Evolutionary conservation across 805 yeast genomes (phyloP).

Genomic region (Candida pseudoglaebosa): DNA sequence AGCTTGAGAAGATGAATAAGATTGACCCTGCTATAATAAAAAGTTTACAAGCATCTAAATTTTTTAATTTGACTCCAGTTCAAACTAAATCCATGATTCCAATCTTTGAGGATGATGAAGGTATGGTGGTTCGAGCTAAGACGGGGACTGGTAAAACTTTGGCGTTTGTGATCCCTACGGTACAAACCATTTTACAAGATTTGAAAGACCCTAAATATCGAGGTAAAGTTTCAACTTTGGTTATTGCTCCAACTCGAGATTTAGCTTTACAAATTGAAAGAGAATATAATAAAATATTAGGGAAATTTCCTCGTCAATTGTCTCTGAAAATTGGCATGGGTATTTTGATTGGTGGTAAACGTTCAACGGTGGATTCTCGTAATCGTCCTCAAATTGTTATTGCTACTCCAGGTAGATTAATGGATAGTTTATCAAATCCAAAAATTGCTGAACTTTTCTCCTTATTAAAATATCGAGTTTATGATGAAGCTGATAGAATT

Average conservation of each 20-base stretch:
- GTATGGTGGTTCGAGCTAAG: constrained; percentile 83
- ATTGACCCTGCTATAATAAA: constrained; percentile 15
- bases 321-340: constrained; percentile 29
- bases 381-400: constrained; percentile 61
- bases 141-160: constrained; percentile 96
- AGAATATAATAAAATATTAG: constrained; percentile 50
- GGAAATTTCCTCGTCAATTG: constrained; percentile 16
- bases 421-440: constrained; percentile 52
- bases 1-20: constrained; percentile 5
- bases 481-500: constrained; percentile 90
- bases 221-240: constrained; percentile 43
- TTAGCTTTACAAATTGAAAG: constrained; percentile 77
- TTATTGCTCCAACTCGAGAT: constrained; percentile 89
- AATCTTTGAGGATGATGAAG: constrained; percentile 48
- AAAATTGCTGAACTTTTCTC: constrained; percentile 44
- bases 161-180: constrained; percentile 77
- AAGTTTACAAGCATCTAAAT: constrained; percentile 43
- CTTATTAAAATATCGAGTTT: constrained; percentile 58
- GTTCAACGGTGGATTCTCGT: constrained; percentile 26
- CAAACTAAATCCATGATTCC: constrained; percentile 63
- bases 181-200: constrained; percentile 17
- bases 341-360: constrained; percentile 66
- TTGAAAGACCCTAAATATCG: constrained; percentile 38
- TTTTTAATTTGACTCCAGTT: constrained; percentile 58
- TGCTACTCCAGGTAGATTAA: constrained; percentile 86